Evolutionary conservation across 2,329 filamentous ascomycete species (phyloP).

Genomic region (Zarea fungicola): DNA sequence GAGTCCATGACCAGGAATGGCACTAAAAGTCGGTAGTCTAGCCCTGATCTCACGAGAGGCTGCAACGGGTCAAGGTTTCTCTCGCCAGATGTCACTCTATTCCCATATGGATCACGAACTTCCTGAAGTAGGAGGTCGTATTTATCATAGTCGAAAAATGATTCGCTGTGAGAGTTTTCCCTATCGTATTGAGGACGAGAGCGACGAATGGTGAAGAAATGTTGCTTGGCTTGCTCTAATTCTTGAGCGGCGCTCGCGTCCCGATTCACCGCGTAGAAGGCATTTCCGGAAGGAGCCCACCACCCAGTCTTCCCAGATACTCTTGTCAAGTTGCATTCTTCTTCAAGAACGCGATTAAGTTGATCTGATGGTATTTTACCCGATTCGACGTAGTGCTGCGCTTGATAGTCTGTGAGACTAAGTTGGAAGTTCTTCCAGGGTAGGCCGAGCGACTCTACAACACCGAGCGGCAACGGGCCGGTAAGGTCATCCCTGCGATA

Average conservation of each 20-base stretch:
- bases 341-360: background rate
- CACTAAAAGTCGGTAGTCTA: constrained; percentile 10
- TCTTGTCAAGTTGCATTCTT: constrained; percentile 2
- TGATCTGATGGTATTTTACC: background rate
- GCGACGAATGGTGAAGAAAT: constrained; percentile 8
- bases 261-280: background rate
- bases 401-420: constrained; percentile 1
- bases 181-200: constrained; percentile 2
- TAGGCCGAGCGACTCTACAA: constrained; percentile 2
- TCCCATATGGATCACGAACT: constrained; percentile 7
- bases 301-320: background rate
- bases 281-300: constrained; percentile 8
- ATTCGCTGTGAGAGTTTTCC: background rate
- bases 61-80: constrained; percentile 3
- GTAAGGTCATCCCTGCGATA: constrained; percentile 9
- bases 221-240: background rate
- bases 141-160: constrained; percentile 6
- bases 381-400: background rate
- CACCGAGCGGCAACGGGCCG: constrained; percentile 7
- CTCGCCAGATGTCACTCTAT: constrained; percentile 8
- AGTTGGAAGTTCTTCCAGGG: constrained; percentile 10
- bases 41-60: constrained; percentile 3
- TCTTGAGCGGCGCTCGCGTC: constrained; percentile 1
- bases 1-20: constrained; percentile 10
- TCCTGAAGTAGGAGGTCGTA: constrained; percentile 7